phyloP scores from a whole-genome alignment of 345 rosid genomes.

The Stellera chamaejasme region DNA sequence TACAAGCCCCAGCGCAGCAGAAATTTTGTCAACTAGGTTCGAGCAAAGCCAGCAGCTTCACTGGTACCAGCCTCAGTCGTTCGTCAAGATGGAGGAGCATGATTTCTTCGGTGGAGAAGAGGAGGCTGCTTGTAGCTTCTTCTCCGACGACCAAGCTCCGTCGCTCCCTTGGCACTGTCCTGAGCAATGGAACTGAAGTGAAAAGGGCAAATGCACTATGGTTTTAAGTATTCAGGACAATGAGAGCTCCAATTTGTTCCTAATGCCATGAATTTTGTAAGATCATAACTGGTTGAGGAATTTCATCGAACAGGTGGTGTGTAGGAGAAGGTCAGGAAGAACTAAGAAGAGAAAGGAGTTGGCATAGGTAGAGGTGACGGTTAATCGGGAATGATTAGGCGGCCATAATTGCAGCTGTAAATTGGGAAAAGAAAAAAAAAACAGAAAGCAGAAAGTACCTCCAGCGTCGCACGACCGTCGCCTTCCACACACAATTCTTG shows the following conservation, averaged over 20 bases:
- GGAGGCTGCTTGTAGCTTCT: slow-evolving; percentile 74
- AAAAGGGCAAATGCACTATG: background rate
- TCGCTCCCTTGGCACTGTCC: slow-evolving; percentile 68
- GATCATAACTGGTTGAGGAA: background rate
- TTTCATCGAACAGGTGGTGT: background rate
- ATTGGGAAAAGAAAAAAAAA: too few relatives aligned
- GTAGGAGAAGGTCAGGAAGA: background rate
- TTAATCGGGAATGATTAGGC: slow-evolving; percentile 31
- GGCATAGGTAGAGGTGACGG: slow-evolving; percentile 19
- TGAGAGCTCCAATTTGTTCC: slow-evolving; percentile 9
- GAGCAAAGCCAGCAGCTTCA: slow-evolving; percentile 28
- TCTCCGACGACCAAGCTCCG: slow-evolving; percentile 85
- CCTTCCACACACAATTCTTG: too few relatives aligned
- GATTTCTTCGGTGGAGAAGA: slow-evolving; percentile 70
- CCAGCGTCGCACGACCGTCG: too few relatives aligned
- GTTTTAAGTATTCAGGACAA: background rate
- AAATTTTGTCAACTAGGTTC: slow-evolving; percentile 31
- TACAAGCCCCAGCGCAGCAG: slow-evolving; percentile 47
- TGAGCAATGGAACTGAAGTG: slow-evolving; percentile 42
- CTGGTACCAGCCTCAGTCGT: slow-evolving; percentile 36
- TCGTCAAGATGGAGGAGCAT: slow-evolving; percentile 84
- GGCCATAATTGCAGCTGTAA: slow-evolving; percentile 32
- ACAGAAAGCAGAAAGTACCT: too few relatives aligned
- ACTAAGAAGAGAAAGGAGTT: background rate
- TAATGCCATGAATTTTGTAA: slow-evolving; percentile 1